Evolutionary conservation across 148 eudicot genomes (phyloP), one percentile per base, ranked within the genome.

Genomic region (Rhododendron ferrugineum): DNA sequence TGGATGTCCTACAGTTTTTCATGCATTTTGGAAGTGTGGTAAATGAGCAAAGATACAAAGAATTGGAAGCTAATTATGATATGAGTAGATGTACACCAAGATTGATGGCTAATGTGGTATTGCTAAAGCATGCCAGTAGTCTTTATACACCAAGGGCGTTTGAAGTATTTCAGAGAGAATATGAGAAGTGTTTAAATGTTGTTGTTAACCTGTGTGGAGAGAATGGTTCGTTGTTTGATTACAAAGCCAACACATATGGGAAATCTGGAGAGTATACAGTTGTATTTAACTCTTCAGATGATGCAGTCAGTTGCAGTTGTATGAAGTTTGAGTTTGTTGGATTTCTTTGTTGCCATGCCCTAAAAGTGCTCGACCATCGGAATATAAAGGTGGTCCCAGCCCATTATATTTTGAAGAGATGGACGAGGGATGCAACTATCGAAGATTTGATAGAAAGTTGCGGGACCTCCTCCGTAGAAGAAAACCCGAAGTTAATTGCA

Each of bases 131-230:
- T 26, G 84, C 78, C 44, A 81, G 84, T 72, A 84, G 76, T 60
- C 72, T 81, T 54, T 86, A 86, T 81, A 86, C 87, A 36, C 80
- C 81, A 18, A 81, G 76, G 58, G 87, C 84, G 11, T 86, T 81
- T 86, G 84, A 86, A 81, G 52, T 81, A 42, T 86, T 86, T 58
- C 80, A 86, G 76, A 66, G 84, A 40, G 87, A 86, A 86, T 86
- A 81, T 30, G 87, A 86, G 66, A 86, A 81, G 50, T 72, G 84
- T 44, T 54, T 86, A 20, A 86, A 86, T 81, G 58, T 86, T 74
- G 87, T 86, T 58, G 81, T 81, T 15, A 86, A 81, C 82, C 13
- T 81, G 13, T 81, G 54, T 42, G 56, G 74, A 26, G 87, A 81
- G 52, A 81, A 73, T 52, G 84, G 76, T 11, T 81, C 75, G 30